Base-by-base conservation (phyloP, 2,329 filamentous ascomycete genomes). In the Xylariaceae sp. region DNA sequence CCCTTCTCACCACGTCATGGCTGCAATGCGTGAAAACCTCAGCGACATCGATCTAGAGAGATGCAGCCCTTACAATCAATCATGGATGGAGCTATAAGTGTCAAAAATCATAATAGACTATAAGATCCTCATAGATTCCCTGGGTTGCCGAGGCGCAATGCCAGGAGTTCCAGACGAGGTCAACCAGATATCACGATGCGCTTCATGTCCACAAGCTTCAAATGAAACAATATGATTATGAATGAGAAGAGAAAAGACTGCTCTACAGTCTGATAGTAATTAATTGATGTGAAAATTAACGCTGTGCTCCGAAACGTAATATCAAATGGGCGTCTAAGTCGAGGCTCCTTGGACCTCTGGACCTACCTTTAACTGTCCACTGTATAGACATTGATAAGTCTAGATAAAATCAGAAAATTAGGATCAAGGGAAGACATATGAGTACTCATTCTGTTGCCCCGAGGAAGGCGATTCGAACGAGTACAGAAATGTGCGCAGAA, bases 401-500 rank as follows among this genome's bases (percentile, higher is more conserved):
- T 31, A 14, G 2, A 48, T 66, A 62, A 50, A 60, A 34, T 51
- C 39, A 56, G 49, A n/a, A n/a, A n/a, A n/a, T 54, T 42, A 14
- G 28, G 5, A 52, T 47, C 58, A 55, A 60, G 63, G 60, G 31
- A 39, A 48, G 39, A 43, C 60, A 54, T 48, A 72, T 66, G 51
- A 59, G 66, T 65, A 66, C 68, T 72, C 64, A 47, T 60, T 65
- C 42, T 71, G 74, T 69, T 72, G 74, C 69, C 57, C 71, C 56
- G 51, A 41, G 46, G 50, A 45, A 40, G 69, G 69, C 73, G 83
- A 83, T 72, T 73, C 75, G 64, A 85, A 84, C 64, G 78, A 89
- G 84, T 81, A 81, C 77, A 84, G 83, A 76, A 79, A 88, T 71
- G 75, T 71, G 66, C 71, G 69, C 67, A 61, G 72, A 73, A 69